Evolutionary conservation across 108 stramenopile species (phyloP).

Genomic region (Discostella pseudostelligera): DNA sequence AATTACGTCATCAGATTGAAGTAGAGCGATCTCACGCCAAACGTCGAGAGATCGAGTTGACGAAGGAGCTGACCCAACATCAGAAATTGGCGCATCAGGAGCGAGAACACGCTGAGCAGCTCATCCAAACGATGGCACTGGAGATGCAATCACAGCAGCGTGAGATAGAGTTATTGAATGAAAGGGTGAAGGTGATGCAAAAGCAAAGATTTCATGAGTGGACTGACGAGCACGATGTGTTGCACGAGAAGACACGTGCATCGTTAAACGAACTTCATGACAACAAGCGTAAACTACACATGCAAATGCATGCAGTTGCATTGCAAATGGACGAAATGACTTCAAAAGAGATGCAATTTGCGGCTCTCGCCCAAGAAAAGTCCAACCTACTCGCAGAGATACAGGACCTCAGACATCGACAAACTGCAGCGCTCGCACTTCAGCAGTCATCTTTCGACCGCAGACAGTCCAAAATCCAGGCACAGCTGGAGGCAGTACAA

Average conservation of each 20-base stretch:
- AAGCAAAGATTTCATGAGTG: slow-evolving; percentile 21
- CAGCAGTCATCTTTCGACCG: slow-evolving; percentile 6
- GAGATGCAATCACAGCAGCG: slow-evolving; percentile 31
- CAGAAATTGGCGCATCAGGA: slow-evolving; percentile 15
- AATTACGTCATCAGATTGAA: slow-evolving; percentile 25
- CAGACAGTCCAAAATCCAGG: neutral
- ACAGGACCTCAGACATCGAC: slow-evolving; percentile 1
- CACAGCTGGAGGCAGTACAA: slow-evolving; percentile 9
- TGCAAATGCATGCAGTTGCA: slow-evolving; percentile 11
- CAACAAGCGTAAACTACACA: slow-evolving; percentile 23
- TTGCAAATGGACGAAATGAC: slow-evolving; percentile 18
- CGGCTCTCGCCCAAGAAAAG: slow-evolving; percentile 16
- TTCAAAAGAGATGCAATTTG: slow-evolving; percentile 21
- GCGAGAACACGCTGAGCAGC: neutral
- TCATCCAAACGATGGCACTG: neutral
- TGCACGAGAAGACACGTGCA: neutral
- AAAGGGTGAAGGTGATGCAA: slow-evolving; percentile 25
- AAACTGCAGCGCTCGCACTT: slow-evolving; percentile 9
- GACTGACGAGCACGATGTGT: slow-evolving; percentile 19
- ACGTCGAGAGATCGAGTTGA: slow-evolving; percentile 12
- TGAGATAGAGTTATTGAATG: slow-evolving; percentile 17
- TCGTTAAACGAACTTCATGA: slow-evolving; percentile 15
- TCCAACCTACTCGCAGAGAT: slow-evolving; percentile 16
- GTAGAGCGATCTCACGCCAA: slow-evolving; percentile 12
- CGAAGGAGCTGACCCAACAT: slow-evolving; percentile 7